phyloP scores from a whole-genome alignment of 345 rosid genomes.

The Nephelium lappaceum region DNA sequence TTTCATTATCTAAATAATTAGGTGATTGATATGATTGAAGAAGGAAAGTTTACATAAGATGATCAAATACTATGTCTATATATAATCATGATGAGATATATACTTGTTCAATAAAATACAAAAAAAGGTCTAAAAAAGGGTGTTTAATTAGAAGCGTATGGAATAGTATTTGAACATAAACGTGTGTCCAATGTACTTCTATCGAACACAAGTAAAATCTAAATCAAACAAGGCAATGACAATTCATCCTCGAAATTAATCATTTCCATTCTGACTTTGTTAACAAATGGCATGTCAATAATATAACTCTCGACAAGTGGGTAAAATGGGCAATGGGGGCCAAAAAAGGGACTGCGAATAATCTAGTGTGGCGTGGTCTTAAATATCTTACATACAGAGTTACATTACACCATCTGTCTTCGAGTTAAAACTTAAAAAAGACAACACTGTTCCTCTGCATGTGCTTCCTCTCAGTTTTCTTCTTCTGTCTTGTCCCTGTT shows the following conservation, averaged over 20 bases:
- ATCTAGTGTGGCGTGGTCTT: slow-evolving; percentile 12
- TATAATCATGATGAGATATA: too few relatives aligned
- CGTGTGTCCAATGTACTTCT: too few relatives aligned
- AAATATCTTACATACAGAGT: background rate
- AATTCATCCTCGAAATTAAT: background rate
- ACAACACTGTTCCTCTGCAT: slow-evolving; percentile 52
- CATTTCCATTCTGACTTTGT: background rate
- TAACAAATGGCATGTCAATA: background rate
- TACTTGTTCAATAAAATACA: too few relatives aligned
- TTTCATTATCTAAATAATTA: too few relatives aligned
- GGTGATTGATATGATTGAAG: too few relatives aligned
- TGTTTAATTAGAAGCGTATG: too few relatives aligned
- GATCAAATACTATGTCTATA: too few relatives aligned
- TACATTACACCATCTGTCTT: background rate
- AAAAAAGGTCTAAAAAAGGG: too few relatives aligned
- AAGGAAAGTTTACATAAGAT: too few relatives aligned
- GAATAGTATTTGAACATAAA: too few relatives aligned
- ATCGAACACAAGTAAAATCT: too few relatives aligned
- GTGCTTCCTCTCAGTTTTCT: slow-evolving; percentile 36
- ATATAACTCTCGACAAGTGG: background rate
- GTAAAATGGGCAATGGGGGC: background rate
- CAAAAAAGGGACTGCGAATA: background rate
- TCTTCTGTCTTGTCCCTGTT: slow-evolving; percentile 23
- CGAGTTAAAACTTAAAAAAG: slow-evolving; percentile 26
- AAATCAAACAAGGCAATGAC: too few relatives aligned